These are phyloP conservation scores for Basipetospora chlamydospora DNA, from an alignment of 2,329 filamentous ascomycete species.

Conservation along the genomic window DNA sequence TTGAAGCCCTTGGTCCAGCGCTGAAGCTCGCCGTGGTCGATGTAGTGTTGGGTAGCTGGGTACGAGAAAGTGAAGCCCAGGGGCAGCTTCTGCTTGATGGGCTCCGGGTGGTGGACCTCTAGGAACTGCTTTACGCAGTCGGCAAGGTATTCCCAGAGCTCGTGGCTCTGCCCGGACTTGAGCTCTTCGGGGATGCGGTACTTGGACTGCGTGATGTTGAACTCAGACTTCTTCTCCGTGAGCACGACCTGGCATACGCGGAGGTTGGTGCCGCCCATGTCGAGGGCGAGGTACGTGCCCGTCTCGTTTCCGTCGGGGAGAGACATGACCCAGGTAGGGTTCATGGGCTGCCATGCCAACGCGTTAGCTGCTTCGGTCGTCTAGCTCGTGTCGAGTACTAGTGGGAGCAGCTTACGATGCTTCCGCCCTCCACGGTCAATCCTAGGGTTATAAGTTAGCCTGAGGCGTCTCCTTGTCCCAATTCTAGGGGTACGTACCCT, in stretches of 20 bases:
- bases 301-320: conserved; percentile 78
- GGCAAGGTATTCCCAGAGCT: conserved; percentile 90
- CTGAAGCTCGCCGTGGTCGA: conserved; percentile 83
- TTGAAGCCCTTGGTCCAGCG: conserved; percentile 98
- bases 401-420: conserved; percentile 55
- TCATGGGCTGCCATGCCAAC: conserved; percentile 85
- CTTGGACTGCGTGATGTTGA: conserved; percentile 91
- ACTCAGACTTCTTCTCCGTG: conserved; percentile 75
- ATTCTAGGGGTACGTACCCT: conserved; percentile 39
- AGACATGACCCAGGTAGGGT: conserved; percentile 89
- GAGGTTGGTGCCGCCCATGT: conserved; percentile 94
- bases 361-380: conserved; percentile 13
- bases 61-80: conserved; percentile 96
- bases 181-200: conserved; percentile 90
- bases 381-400: too few species aligned
- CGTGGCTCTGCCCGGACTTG: conserved; percentile 69
- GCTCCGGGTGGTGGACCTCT: conserved; percentile 63
- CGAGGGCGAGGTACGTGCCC: conserved; percentile 76
- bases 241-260: conserved; percentile 88
- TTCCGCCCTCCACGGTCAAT: conserved; percentile 65
- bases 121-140: conserved; percentile 87
- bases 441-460: conserved; percentile 2
- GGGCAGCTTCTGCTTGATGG: conserved; percentile 50
- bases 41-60: conserved; percentile 82
- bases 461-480: not conserved